A percentile compares a stretch with the other conserved stretches of the same genome.
Evolutionary conservation across 2,329 filamentous ascomycete genomes (phyloP).

Genomic region (Fusarium brevicatenulatum): DNA sequence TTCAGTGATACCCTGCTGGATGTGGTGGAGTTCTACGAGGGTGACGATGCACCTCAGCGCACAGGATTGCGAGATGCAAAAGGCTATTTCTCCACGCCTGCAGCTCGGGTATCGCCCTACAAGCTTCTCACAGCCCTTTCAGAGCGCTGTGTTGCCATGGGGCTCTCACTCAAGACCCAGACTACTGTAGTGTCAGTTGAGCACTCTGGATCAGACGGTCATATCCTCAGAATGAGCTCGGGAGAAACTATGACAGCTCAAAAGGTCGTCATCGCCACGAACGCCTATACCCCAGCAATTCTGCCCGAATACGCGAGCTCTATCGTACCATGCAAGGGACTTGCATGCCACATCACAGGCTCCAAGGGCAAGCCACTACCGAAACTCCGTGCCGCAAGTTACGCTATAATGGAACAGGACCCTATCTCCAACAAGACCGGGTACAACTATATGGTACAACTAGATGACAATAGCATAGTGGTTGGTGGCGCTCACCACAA

Average conservation of each 20-base stretch:
- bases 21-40: not conserved
- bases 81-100: not conserved
- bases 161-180: not conserved
- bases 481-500: slow-evolving; percentile 1
- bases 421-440: not conserved
- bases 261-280: not conserved
- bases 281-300: not conserved
- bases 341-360: not conserved
- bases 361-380: not conserved
- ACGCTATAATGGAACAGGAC: not conserved
- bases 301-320: not conserved
- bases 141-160: not conserved
- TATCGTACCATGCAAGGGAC: not conserved
- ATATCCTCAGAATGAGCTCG: not conserved
- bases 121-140: not conserved
- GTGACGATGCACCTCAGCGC: not conserved
- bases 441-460: not conserved
- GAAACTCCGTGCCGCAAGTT: not conserved
- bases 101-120: not conserved
- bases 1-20: not conserved
- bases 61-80: not conserved
- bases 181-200: not conserved
- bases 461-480: not conserved
- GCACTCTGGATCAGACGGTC: not conserved
- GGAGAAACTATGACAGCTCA: not conserved